Evolutionary conservation across 257 asterid genomes (phyloP), one percentile per base, ranked within the genome.

Genomic region (Penstemon barbatus): DNA sequence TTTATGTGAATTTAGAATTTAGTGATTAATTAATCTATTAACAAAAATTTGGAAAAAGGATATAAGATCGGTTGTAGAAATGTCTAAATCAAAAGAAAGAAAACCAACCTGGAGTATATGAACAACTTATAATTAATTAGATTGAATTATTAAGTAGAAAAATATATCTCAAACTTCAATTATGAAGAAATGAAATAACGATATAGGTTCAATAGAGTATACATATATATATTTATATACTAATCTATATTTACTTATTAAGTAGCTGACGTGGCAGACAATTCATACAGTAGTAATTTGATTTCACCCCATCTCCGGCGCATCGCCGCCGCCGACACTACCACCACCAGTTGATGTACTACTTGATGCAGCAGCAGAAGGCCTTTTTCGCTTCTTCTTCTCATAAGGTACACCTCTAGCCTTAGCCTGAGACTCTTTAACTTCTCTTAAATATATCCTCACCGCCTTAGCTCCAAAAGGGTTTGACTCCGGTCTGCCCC

Each of bases 401-500:
- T 81, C 83, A 19, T 81, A 78, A 0, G 81, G 77, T 7, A 81
- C 73, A 2, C 86, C 86, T n/a, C 86, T 67, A 0, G 86, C 81
- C 48, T 81, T 81, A 1, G 79, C 77, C 33, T 81, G 86, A 41
- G 53, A 56, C n/a, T 81, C 81, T 41, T 79, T 75, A 2, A 81
- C 79, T 66, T 81, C 86, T 72, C 86, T 69, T 6, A 81, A 74
- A 54, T 81, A 81, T 11, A 78, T 78, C 75, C 83, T 66, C 51
- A 81, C 86, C 1, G 86, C 77, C 57, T 81, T 81, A 0, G 83
- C 75, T 6, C 81, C 86, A 43, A 81, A 81, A 13, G 86, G 86
- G 72, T 81, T 81, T 3, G 77, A 41, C 11, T 81, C 83, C 41
- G 79, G 77, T 38, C 38, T 19, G 7, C 81, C 83, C 54, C 79